Evolutionary conservation across 768 basidiomycete species (phyloP), one percentile per base, ranked within the genome.

Genomic region (Megacollybia marginata): DNA sequence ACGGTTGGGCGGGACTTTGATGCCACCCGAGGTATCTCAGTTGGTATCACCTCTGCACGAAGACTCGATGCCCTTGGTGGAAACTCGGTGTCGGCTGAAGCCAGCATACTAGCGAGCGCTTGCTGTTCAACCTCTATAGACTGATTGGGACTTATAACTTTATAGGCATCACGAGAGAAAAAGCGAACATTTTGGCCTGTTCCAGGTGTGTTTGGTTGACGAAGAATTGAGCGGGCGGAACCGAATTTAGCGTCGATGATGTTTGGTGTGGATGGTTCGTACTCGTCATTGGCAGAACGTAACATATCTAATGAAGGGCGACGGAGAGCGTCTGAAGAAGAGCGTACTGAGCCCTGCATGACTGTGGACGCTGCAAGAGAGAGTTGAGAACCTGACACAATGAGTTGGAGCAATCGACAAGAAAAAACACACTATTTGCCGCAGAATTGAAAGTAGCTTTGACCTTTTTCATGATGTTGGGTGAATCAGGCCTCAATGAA

Each of bases 131-230:
- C 54, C 23, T 74, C 72, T 40, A 68, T 63, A 15, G 83, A 84
- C 18, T 73, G 65, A 42, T 87, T 81, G n/a, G 83, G 82, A 45
- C 73, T 85, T 57, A 83, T 78, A 19, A 77, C 68, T 54, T 74
- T 81, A 67, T 76, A 83, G 11, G 79, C 81, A 48, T 85, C 80
- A 23, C 80, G 74, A 23, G 85, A 79, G 63, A 87, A 86, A 67
- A 88, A 88, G 6, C 86, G 80, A 38, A 88, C 86, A 52, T 80
- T 87, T 60, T 82, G 81, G n/a, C 86, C 85, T 10, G 84, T 85
- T 4, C 82, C 85, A 13, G 86, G 86, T 0, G 85, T 83, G 44
- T 80, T 80, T 4, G 75, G 76, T 52, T 83, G 80, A 38, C 83
- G 82, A 23, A 88, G 72, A 54, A 88, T 88, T 13, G 85, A 87